phyloP scores from a whole-genome alignment of 306 rosid genomes.

The Cicer bijugum region DNA sequence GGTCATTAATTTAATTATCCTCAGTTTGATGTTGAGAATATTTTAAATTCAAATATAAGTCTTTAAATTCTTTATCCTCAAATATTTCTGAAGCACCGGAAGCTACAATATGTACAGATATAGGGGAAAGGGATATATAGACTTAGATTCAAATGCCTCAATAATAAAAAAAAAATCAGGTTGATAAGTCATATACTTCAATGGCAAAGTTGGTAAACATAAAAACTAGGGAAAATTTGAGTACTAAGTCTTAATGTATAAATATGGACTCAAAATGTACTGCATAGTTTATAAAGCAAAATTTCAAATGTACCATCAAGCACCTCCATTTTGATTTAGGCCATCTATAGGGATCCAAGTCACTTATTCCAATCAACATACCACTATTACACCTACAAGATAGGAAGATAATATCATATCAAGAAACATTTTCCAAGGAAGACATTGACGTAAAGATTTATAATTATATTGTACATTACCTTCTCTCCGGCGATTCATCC shows the following conservation, averaged over 20 bases:
- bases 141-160: no score
- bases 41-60: no score
- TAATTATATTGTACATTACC: conserved; percentile 52
- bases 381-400: conserved; percentile 82
- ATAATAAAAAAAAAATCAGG: no score
- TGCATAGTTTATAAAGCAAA: conserved; percentile 10
- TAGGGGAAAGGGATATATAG: no score
- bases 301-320: conserved; percentile 74
- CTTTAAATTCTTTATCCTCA: no score
- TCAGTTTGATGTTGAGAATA: background rate
- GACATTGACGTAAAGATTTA: conserved; percentile 27
- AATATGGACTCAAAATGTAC: conserved; percentile 26
- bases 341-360: conserved; percentile 90
- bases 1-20: conserved; percentile 1
- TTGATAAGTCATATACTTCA: no score
- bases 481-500: conserved; percentile 94
- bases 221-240: background rate
- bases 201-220: conserved; percentile 4
- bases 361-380: conserved; percentile 75
- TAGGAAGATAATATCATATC: conserved; percentile 41
- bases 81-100: no score
- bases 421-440: conserved; percentile 19
- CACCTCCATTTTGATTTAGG: conserved; percentile 96
- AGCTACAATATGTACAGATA: no score
- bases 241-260: conserved; percentile 2